Evolutionary conservation across 1,284 basidiomycete species (phyloP), one percentile per base, ranked within the genome.

Genomic region (Rhodotorula glutinis): DNA sequence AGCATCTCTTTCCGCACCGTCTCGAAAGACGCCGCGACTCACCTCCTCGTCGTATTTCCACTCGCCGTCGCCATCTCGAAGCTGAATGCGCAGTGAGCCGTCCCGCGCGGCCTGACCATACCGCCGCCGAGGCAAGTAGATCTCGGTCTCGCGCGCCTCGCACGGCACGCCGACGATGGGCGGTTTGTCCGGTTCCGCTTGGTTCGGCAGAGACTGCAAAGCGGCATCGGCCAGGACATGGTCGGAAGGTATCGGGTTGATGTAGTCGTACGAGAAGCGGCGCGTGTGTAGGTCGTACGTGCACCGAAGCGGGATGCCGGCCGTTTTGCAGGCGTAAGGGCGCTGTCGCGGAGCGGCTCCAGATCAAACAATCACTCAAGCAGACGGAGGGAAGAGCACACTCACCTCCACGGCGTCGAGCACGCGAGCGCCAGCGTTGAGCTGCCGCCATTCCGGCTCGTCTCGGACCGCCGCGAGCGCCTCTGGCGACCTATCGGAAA

Each of bases 381-480:
- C 43, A 5, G 7, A 5, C 43, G 21, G 43, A 43, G 11, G 14
- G 9, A 27, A n/a, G 29, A n/a, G 33, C 25, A 13, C 14, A 60
- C 73, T 27, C 49, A 74, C 75, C 52, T 79, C 75, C 61, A 97
- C 79, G 2, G 88, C 84, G 38, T 86, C 81, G 3, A 97, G 81
- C 55, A 92, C 86, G 11, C 94, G 82, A 0, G 83, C 90, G 4
- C 93, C 92, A 43, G 87, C 85, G 77, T 96, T 93, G 29, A 92
- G 81, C 29, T 83, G 38, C 46, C 61, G 80, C 60, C 25, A 14
- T 5, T 85, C 82, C 16, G 80, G 80, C 74, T 89, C 87, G 17
- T 83, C 83, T 23, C 67, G 73, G 25, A 66, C 73, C 27, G 73
- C 51, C 84, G 13, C 87, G 84, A 56, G 79, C 79, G 53, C 83